Evolutionary conservation across 129 eudicot species (phyloP).

Genomic region (Rutidosis leptorrhynchoides): DNA sequence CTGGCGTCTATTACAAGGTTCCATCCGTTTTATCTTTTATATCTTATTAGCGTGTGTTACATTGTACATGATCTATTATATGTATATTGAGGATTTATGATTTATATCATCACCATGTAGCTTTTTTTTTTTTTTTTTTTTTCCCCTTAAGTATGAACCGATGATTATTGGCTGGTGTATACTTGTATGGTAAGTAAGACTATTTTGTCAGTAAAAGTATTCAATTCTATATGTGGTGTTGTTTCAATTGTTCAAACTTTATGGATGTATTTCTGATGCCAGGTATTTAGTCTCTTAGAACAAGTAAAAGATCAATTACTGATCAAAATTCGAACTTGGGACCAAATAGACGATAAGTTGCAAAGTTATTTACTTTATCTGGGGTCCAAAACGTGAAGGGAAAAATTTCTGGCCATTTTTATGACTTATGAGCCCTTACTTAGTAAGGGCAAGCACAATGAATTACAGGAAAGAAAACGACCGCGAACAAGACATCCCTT

Average conservation of each 20-base stretch:
- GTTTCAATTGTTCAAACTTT: not conserved
- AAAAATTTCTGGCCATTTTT: not conserved
- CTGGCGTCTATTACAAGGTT: slow-evolving; percentile 3
- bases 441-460: not conserved
- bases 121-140: not conserved
- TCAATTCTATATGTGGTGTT: not conserved
- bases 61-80: slow-evolving; percentile 20
- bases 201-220: not conserved
- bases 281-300: not conserved
- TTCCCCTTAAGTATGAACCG: no score
- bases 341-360: not conserved
- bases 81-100: slow-evolving; percentile 8
- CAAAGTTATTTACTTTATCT: not conserved
- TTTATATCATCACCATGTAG: not conserved
- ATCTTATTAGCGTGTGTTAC: not conserved
- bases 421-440: slow-evolving; percentile 1
- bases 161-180: no score
- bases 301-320: not conserved
- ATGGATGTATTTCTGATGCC: not conserved
- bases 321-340: not conserved
- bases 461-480: no score
- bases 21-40: slow-evolving; percentile 9
- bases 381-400: not conserved
- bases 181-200: not conserved
- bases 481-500: no score